These are phyloP conservation scores for Arthonia radiata DNA, from an alignment of 495 filamentous ascomycete species.

Conservation along the genomic window DNA sequence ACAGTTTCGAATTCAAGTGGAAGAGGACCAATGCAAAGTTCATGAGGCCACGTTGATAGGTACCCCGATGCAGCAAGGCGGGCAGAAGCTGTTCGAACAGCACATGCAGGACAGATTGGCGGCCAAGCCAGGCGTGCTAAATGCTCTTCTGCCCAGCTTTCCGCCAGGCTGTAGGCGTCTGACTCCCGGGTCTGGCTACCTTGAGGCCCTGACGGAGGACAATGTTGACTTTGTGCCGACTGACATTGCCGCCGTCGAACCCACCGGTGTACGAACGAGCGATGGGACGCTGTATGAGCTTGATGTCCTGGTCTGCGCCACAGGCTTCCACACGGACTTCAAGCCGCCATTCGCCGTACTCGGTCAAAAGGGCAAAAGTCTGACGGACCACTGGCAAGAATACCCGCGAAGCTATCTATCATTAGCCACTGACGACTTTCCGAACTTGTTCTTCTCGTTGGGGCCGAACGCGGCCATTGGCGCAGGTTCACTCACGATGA, in stretches of 20 bases:
- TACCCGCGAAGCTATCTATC: conserved; percentile 11
- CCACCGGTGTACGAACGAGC: conserved; percentile 7
- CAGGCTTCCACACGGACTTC: conserved; percentile 13
- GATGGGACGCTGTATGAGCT: conserved; percentile 11
- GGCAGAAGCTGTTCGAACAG: conserved; percentile 8
- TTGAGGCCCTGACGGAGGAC: conserved; percentile 12
- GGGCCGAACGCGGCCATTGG: too few relatives aligned
- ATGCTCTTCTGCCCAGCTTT: conserved; percentile 11
- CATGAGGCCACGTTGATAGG: conserved; percentile 12
- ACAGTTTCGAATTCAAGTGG: too few relatives aligned
- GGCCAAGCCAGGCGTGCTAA: conserved; percentile 10
- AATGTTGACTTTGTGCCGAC: conserved; percentile 11
- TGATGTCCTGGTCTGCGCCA: conserved; percentile 15
- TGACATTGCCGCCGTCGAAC: conserved; percentile 8
- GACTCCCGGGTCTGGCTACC: conserved; percentile 14
- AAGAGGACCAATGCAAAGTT: too few relatives aligned
- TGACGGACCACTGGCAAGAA: conserved; percentile 10
- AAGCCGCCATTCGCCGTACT: conserved; percentile 11
- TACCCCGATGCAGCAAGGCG: conserved; percentile 9
- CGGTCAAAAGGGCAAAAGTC: conserved; percentile 6
- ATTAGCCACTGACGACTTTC: conserved; percentile 9
- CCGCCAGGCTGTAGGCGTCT: conserved; percentile 12
- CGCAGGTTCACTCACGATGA: too few relatives aligned
- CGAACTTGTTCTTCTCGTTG: conserved; percentile 13
- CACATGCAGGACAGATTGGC: conserved; percentile 10